These are phyloP conservation scores for Diddensiella caesifluorescens DNA, from an alignment of 805 yeast species.

Conservation along the genomic window DNA sequence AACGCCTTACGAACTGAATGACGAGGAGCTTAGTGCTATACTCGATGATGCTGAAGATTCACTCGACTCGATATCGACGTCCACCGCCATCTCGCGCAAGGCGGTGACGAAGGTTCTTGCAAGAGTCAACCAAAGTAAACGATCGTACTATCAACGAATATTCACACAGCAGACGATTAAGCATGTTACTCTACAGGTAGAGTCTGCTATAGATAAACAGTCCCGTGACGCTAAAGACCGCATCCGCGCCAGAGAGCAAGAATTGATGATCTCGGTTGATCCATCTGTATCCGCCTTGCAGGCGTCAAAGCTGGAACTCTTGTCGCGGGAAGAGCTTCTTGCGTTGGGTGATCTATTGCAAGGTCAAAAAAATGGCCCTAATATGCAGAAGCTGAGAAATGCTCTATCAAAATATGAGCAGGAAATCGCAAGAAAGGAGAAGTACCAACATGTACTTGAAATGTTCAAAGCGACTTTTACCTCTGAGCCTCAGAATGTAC, in stretches of 20 bases:
- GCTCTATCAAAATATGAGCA: neutral
- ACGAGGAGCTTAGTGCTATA: neutral
- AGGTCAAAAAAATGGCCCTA: neutral
- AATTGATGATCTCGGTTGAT: constrained; percentile 1
- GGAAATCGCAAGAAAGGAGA: neutral
- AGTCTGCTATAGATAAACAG: neutral
- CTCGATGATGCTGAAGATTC: too few species aligned
- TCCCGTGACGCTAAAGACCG: neutral
- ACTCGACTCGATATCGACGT: neutral
- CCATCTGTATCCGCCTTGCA: constrained; percentile 3
- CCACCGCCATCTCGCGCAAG: neutral
- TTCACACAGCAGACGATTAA: constrained; percentile 12
- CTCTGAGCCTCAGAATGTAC: neutral
- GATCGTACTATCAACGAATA: constrained; percentile 10
- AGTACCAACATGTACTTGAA: neutral
- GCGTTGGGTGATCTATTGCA: neutral
- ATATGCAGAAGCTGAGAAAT: neutral
- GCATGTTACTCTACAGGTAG: constrained; percentile 4
- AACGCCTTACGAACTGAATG: constrained; percentile 3
- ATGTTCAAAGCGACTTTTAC: neutral
- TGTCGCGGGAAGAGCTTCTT: constrained; percentile 3
- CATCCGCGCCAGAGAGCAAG: neutral
- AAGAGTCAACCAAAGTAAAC: constrained; percentile 8
- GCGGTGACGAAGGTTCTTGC: constrained; percentile 5
- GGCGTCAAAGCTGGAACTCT: constrained; percentile 1